Conservation (phyloP, 176 grass and related monocot genomes). For the Lolium rigidum region DNA sequence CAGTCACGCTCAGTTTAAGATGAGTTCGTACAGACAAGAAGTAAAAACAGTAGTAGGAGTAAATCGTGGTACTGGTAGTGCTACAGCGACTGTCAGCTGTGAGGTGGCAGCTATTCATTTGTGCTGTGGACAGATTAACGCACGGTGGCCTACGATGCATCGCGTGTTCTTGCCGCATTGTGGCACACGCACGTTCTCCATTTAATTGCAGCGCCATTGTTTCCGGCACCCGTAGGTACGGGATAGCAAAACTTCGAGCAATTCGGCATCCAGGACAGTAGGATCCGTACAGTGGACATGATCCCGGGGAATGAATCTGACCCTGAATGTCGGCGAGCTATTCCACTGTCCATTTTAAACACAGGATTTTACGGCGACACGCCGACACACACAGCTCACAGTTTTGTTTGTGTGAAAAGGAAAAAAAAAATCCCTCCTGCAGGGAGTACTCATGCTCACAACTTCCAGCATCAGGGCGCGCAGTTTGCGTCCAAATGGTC, state of each 20-base stretch:
- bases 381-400: no score
- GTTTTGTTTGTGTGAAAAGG: no score
- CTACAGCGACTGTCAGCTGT: neutral
- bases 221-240: neutral
- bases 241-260: neutral
- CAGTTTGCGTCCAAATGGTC: no score
- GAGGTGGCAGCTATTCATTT: slow-evolving; percentile 9
- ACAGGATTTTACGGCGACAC: no score
- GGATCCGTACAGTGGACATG: neutral
- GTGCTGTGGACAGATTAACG: slow-evolving; percentile 4
- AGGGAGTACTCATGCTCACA: no score
- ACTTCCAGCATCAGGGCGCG: no score
- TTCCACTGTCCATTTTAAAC: no score
- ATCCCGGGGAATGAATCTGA: neutral
- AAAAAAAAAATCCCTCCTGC: no score
- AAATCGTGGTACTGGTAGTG: neutral
- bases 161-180: neutral
- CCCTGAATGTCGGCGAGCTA: no score
- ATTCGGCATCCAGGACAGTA: neutral
- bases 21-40: neutral
- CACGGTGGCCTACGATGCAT: slow-evolving; percentile 16
- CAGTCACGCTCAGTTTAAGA: no score
- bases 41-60: neutral
- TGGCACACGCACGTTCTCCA: neutral
- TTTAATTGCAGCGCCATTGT: neutral